phyloP scores from a whole-genome alignment of 2,329 filamentous ascomycete genomes.

The Colletotrichum neosansevieriae region DNA sequence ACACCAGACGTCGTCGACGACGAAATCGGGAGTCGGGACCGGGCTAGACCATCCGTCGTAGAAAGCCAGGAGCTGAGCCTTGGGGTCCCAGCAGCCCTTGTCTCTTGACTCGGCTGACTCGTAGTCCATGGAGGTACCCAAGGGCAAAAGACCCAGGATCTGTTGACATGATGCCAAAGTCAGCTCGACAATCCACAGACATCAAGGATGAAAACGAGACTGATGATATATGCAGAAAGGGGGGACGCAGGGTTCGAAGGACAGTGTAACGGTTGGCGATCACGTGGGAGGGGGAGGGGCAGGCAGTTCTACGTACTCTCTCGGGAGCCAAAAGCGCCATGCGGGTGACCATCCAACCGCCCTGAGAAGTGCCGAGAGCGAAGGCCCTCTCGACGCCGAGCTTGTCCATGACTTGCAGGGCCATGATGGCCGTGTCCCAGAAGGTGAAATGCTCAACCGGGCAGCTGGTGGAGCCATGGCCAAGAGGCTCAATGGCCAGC shows the following conservation, averaged over 20 bases:
- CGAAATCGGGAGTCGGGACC: conserved; percentile 58
- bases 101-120: conserved; percentile 60
- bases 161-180: conserved; percentile 40
- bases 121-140: conserved; percentile 66
- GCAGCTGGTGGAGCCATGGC: conserved; percentile 61
- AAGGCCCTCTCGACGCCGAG: conserved; percentile 62
- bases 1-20: conserved; percentile 60
- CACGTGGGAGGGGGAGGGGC: background rate
- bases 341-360: conserved; percentile 62
- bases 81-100: conserved; percentile 64
- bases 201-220: background rate
- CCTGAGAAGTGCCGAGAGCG: conserved; percentile 64
- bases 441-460: conserved; percentile 64
- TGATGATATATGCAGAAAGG: background rate
- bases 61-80: conserved; percentile 55
- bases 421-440: conserved; percentile 67
- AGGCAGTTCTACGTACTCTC: conserved; percentile 51
- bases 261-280: background rate
- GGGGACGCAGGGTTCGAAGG: too few species aligned
- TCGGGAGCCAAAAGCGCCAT: conserved; percentile 65
- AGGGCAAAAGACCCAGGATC: conserved; percentile 61
- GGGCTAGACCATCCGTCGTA: conserved; percentile 56
- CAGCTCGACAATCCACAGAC: background rate
- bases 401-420: conserved; percentile 66
- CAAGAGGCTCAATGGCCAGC: conserved; percentile 65